Conservation (phyloP, 176 grass and related monocot species). For the Tuctoria greenei region DNA sequence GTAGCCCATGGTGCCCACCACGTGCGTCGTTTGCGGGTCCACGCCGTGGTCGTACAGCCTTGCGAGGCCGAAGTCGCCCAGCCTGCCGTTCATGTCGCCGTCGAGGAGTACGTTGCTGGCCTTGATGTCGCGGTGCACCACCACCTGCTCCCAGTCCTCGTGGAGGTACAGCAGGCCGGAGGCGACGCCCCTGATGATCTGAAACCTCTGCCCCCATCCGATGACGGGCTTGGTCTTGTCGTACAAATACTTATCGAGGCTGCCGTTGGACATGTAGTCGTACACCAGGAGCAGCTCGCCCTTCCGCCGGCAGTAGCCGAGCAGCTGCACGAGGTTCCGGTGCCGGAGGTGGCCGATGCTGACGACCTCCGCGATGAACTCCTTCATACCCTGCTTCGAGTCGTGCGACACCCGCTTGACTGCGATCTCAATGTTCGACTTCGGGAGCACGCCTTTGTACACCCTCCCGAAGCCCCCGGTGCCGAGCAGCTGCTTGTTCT, state of each 20-base stretch:
- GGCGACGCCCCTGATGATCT: slow-evolving; percentile 53
- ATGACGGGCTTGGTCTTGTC: slow-evolving; percentile 42
- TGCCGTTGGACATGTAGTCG: slow-evolving; percentile 64
- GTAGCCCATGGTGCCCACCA: slow-evolving; percentile 61
- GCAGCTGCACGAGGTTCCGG: slow-evolving; percentile 53
- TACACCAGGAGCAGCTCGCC: slow-evolving; percentile 60
- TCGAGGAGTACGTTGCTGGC: slow-evolving; percentile 58
- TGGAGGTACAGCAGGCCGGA: slow-evolving; percentile 52
- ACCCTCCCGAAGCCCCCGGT: slow-evolving; percentile 55
- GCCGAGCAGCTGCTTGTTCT: slow-evolving; percentile 51
- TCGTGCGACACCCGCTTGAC: slow-evolving; percentile 63
- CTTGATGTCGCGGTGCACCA: slow-evolving; percentile 58
- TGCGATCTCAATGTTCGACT: slow-evolving; percentile 44
- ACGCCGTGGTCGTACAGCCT: slow-evolving; percentile 57
- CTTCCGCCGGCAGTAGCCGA: slow-evolving; percentile 53
- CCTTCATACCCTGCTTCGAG: slow-evolving; percentile 64
- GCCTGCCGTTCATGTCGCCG: slow-evolving; percentile 48
- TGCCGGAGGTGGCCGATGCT: slow-evolving; percentile 59
- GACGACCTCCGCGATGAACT: slow-evolving; percentile 64
- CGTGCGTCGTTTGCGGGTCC: slow-evolving; percentile 56
- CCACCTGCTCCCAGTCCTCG: slow-evolving; percentile 59
- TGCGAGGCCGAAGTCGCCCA: slow-evolving; percentile 52
- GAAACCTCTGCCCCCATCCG: slow-evolving; percentile 45
- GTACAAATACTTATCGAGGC: slow-evolving; percentile 54
- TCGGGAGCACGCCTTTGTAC: slow-evolving; percentile 54